A percentile compares a stretch with the other conserved stretches of the same genome.
These are phyloP conservation scores for Hypomyces rosellus DNA, from an alignment of 2,329 filamentous ascomycete species.

Conservation along the genomic window DNA sequence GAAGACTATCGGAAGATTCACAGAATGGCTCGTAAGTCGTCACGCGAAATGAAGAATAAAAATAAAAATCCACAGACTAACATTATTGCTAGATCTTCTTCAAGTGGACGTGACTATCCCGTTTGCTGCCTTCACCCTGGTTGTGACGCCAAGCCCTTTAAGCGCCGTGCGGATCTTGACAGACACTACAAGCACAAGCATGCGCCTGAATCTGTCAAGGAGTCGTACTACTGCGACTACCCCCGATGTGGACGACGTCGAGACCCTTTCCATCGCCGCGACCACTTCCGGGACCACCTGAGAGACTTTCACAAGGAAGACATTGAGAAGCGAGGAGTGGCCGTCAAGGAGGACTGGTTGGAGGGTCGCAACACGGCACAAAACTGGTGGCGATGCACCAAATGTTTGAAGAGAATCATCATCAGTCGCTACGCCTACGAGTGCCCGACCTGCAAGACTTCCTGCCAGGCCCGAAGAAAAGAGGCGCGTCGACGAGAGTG, in stretches of 20 bases:
- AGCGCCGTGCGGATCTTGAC: slow-evolving; percentile 48
- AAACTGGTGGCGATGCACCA: slow-evolving; percentile 49
- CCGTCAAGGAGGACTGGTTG: slow-evolving; percentile 32
- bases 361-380: slow-evolving; percentile 31
- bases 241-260: slow-evolving; percentile 37
- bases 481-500: slow-evolving; percentile 24
- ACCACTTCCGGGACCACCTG: slow-evolving; percentile 53
- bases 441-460: slow-evolving; percentile 41
- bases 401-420: slow-evolving; percentile 42
- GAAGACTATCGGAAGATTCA: slow-evolving; percentile 10
- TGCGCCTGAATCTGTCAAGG: slow-evolving; percentile 33
- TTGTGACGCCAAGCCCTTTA: slow-evolving; percentile 42
- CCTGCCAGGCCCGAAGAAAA: slow-evolving; percentile 40
- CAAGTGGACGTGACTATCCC: slow-evolving; percentile 25
- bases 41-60: neutral
- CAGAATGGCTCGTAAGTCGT: slow-evolving; percentile 9
- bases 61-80: neutral
- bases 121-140: slow-evolving; percentile 33
- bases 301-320: slow-evolving; percentile 51
- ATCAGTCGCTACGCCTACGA: slow-evolving; percentile 35
- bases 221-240: slow-evolving; percentile 47
- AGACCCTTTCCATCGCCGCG: slow-evolving; percentile 45
- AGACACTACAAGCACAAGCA: slow-evolving; percentile 48
- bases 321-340: slow-evolving; percentile 39
- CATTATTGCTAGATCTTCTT: slow-evolving; percentile 7